Conservation (phyloP, 2,329 filamentous ascomycete species). For the Colletotrichum tabaci region DNA sequence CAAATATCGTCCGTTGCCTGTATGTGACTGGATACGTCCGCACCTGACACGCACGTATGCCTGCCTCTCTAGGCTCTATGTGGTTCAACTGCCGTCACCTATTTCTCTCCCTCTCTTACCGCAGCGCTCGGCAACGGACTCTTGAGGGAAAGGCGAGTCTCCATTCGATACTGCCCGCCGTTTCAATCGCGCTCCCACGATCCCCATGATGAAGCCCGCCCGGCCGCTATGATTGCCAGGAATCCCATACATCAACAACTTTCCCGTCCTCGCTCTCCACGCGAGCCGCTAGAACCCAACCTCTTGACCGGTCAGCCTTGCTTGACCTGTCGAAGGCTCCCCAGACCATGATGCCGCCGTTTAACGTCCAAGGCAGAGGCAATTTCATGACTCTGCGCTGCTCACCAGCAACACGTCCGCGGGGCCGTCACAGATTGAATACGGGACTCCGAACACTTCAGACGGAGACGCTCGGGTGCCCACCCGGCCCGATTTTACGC, state of each 20-base stretch:
- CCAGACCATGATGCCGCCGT: slow-evolving; percentile 27
- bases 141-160: neutral
- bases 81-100: neutral
- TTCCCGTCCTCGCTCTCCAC: slow-evolving; percentile 21
- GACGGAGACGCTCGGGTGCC: slow-evolving; percentile 5
- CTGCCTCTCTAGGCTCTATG: neutral
- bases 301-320: slow-evolving; percentile 14
- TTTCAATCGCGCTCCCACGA: slow-evolving; percentile 31
- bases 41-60: neutral
- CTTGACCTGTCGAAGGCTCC: slow-evolving; percentile 18
- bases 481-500: slow-evolving; percentile 21
- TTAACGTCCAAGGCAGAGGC: slow-evolving; percentile 36
- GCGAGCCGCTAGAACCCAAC: slow-evolving; percentile 25
- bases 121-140: neutral
- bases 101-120: neutral
- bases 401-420: slow-evolving; percentile 9
- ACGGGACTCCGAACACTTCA: slow-evolving; percentile 22
- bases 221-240: slow-evolving; percentile 10
- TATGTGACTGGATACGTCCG: neutral
- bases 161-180: slow-evolving; percentile 24
- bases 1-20: neutral
- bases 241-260: slow-evolving; percentile 20
- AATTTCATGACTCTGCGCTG: slow-evolving; percentile 22
- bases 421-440: slow-evolving; percentile 15
- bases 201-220: slow-evolving; percentile 26